Base-by-base conservation (phyloP, 257 asterid genomes). In the Perilla frutescens region DNA sequence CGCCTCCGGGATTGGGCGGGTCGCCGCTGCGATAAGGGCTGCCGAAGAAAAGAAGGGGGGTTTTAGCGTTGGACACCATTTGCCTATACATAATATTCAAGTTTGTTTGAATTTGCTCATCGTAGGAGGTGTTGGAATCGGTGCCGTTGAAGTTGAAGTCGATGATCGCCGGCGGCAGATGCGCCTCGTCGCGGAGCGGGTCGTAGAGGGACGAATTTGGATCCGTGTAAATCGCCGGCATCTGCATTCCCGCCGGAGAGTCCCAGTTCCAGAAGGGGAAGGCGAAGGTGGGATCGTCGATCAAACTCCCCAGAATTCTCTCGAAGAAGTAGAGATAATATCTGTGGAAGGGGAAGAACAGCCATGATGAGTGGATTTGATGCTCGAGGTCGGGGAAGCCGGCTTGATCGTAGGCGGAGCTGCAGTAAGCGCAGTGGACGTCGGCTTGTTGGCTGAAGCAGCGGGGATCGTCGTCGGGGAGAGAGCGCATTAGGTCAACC, bases 331-430 rank as follows among this genome's bases (percentile, higher is more conserved):
- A 92, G 41, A 92, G 77, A 4, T 90, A 90, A 31, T 76, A 86
- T 2, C 98, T 73, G 41, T 92, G 98, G 36, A 81, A 92, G 0
- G 98, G 98, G 61, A 87, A 77, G 73, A 92, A 92, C 0, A 87
- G 80, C 97, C 98, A 92, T 0, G 96, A 92, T 48, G 7, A 45
- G 76, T 92, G 98, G 78, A n/a, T n/a, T n/a, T n/a, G n/a, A n/a
- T n/a, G n/a, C n/a, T n/a, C n/a, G n/a, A n/a, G n/a, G n/a, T n/a
- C n/a, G n/a, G n/a, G n/a, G n/a, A n/a, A n/a, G n/a, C n/a, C n/a
- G n/a, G n/a, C n/a, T n/a, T n/a, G n/a, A n/a, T n/a, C n/a, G n/a
- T n/a, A n/a, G n/a, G n/a, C n/a, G n/a, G n/a, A n/a, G n/a, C n/a
- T n/a, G n/a, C n/a, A n/a, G n/a, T n/a, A n/a, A n/a, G n/a, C n/a